Evolutionary conservation across 768 basidiomycete genomes (phyloP).

Genomic region (Podaxis sp.): DNA sequence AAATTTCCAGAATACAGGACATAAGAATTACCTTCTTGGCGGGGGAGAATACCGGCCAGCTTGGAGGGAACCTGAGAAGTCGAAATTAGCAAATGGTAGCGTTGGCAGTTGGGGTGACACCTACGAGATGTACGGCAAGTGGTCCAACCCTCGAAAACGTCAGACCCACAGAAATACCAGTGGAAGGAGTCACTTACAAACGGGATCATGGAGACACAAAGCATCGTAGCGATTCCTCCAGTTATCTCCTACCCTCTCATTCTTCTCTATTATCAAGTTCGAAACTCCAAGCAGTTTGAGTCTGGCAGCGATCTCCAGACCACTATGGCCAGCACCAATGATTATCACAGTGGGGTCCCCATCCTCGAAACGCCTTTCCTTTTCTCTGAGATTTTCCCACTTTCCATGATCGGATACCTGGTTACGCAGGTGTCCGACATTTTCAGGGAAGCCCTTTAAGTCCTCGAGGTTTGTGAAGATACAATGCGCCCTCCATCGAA

Average conservation of each 20-base stretch:
- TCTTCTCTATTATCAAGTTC: slow-evolving; percentile 53
- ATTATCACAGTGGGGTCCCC: slow-evolving; percentile 49
- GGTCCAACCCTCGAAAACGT: slow-evolving; percentile 22
- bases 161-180: slow-evolving; percentile 14
- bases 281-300: slow-evolving; percentile 51
- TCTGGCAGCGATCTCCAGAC: slow-evolving; percentile 56
- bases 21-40: not conserved
- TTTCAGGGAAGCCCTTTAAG: slow-evolving; percentile 40
- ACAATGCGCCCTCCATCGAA: slow-evolving; percentile 48
- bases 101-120: slow-evolving; percentile 22
- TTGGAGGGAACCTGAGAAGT: not conserved
- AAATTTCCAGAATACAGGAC: not conserved
- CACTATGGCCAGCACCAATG: slow-evolving; percentile 58
- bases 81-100: not conserved
- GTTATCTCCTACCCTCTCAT: slow-evolving; percentile 50
- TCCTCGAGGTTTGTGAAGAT: slow-evolving; percentile 47
- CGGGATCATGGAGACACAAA: slow-evolving; percentile 49
- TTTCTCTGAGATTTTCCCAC: slow-evolving; percentile 39
- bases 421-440: slow-evolving; percentile 35
- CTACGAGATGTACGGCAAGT: slow-evolving; percentile 47
- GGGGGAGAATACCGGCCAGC: not conserved
- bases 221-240: slow-evolving; percentile 61
- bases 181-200: slow-evolving; percentile 31
- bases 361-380: slow-evolving; percentile 36
- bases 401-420: slow-evolving; percentile 38